Percentiles rank a stretch among this genome's conserved stretches.
Evolutionary conservation across 108 stramenopile genomes (phyloP).

Genomic region (Skeletonema costatum): DNA sequence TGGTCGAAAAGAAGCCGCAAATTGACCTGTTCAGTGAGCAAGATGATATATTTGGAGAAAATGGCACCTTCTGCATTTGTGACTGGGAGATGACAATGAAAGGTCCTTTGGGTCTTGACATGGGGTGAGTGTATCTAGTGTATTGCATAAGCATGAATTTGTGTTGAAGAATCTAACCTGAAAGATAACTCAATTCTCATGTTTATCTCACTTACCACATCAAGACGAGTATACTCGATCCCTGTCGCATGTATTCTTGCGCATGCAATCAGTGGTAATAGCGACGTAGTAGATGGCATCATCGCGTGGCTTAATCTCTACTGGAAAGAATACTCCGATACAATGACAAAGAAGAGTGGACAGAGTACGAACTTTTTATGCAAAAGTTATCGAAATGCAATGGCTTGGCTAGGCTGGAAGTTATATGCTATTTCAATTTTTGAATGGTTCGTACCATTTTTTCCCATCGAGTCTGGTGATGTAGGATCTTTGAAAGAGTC

Average conservation of each 20-base stretch:
- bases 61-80: slow-evolving; percentile 27
- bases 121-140: slow-evolving; percentile 11
- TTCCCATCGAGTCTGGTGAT: too few relatives aligned
- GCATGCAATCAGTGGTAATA: not conserved
- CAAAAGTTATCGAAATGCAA: not conserved
- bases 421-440: too few relatives aligned
- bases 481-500: not conserved
- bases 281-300: not conserved
- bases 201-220: too few relatives aligned
- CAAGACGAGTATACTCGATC: not conserved
- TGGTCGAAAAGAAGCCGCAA: slow-evolving; percentile 3
- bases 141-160: slow-evolving; percentile 12
- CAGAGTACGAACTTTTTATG: not conserved
- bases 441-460: too few relatives aligned
- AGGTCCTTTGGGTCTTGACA: slow-evolving; percentile 35
- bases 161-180: not conserved
- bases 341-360: not conserved
- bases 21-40: not conserved
- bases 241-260: slow-evolving; percentile 1
- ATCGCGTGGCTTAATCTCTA: not conserved
- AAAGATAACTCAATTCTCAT: too few relatives aligned
- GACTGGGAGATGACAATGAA: slow-evolving; percentile 46
- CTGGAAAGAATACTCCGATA: not conserved
- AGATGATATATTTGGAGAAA: slow-evolving; percentile 26
- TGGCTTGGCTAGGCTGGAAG: not conserved